Evolutionary conservation across 2,329 filamentous ascomycete species (phyloP), one percentile per base, ranked within the genome.

Genomic region (Pyricularia pennisetigena): DNA sequence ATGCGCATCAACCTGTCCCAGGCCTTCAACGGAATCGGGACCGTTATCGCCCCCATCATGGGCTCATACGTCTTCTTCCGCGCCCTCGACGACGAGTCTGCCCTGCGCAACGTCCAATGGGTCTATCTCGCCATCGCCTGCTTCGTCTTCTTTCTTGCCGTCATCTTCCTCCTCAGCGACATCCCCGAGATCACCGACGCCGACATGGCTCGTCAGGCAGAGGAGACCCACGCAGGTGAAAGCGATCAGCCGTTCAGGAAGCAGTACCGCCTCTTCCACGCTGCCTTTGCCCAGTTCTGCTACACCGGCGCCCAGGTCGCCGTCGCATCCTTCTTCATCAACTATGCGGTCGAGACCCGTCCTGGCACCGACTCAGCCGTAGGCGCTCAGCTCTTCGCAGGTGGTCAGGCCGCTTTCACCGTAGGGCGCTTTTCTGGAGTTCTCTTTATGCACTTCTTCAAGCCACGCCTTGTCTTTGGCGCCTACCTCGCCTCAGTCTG

Each of bases 221-320:
- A 81, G 49, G 82, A 86, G 69, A 75, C 82, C 2, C 77, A 86
- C 68, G 82, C 83, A 10, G 82, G 82, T 64, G 83, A 82, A 66
- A 82, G 85, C 69, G 83, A 88, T 71, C 84, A 86, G 74, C 88
- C 90, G 0, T 85, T 92, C 71, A 79, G 81, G 73, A 90, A 90
- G 77, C 89, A 92, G 72, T 93, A 90, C 76, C 86, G 87, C 28
- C 82, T 94, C 2, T 93, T 93, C 82, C 90, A 92, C 73, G 91
- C 90, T 14, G 86, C 90, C 0, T 85, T 88, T 72, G 89, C 90
- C 0, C 91, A 94, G 72, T 94, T 94, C 78, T 91, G 88, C 75
- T 95, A 94, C 76, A 90, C 82, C 0, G 91, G 91, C 65, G 87
- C 90, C 0, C 91, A 94, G 75, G 81, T 89, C 41, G 86, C 84